A percentile compares a stretch with the other conserved stretches of the same genome.
phyloP scores from a whole-genome alignment of 1,284 basidiomycete species.

The Fomitopsis palustris region DNA sequence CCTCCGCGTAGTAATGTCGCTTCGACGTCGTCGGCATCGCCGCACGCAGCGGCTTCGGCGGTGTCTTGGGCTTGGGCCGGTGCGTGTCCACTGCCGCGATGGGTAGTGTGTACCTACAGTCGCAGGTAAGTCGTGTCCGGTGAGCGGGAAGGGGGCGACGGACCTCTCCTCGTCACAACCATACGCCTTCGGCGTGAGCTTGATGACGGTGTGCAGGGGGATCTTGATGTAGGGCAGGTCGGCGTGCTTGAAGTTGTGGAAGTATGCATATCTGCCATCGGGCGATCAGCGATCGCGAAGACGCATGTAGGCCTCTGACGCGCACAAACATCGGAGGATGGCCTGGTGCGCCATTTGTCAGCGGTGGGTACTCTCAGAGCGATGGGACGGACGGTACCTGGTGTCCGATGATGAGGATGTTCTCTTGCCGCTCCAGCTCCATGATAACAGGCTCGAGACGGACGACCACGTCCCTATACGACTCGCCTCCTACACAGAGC shows the following conservation, averaged over 20 bases:
- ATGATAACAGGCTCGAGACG: slow-evolving; percentile 98
- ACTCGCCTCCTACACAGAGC: slow-evolving; percentile 68
- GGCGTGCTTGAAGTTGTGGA: slow-evolving; percentile 88
- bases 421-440: slow-evolving; percentile 97
- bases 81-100: slow-evolving; percentile 94
- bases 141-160: slow-evolving; percentile 9
- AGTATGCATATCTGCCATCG: slow-evolving; percentile 80
- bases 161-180: slow-evolving; percentile 97
- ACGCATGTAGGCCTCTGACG: background rate
- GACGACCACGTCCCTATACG: slow-evolving; percentile 94
- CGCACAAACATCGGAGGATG: slow-evolving; percentile 86
- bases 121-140: background rate
- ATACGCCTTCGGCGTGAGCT: slow-evolving; percentile 96
- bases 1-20: slow-evolving; percentile 30
- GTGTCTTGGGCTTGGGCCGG: slow-evolving; percentile 73
- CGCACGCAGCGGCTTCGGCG: slow-evolving; percentile 2
- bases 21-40: slow-evolving; percentile 33
- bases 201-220: slow-evolving; percentile 95
- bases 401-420: slow-evolving; percentile 96
- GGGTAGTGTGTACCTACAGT: slow-evolving; percentile 73
- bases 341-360: slow-evolving; percentile 44
- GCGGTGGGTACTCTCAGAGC: background rate
- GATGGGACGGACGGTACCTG: slow-evolving; percentile 46
- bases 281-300: background rate
- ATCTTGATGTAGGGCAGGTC: slow-evolving; percentile 98